These are phyloP conservation scores for Cordyceps tenuipes DNA, from an alignment of 2,329 filamentous ascomycete genomes.

Conservation along the genomic window DNA sequence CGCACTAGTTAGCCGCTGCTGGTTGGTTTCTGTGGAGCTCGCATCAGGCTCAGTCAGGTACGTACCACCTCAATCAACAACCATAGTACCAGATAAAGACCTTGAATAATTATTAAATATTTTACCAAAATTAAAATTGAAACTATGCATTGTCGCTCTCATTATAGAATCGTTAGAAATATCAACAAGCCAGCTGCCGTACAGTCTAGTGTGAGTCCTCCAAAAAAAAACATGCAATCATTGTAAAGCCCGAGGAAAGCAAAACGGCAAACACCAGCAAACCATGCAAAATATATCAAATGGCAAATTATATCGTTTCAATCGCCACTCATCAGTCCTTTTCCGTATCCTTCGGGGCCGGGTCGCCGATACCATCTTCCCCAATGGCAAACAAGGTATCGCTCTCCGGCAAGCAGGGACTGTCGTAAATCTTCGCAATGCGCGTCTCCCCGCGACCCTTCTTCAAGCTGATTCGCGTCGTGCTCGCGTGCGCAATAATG, in stretches of 20 bases:
- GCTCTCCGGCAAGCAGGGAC: constrained; percentile 90
- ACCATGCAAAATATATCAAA: constrained; percentile 19
- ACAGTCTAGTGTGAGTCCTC: not conserved
- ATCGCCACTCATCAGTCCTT: constrained; percentile 52
- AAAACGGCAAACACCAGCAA: constrained; percentile 23
- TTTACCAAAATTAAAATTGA: not conserved
- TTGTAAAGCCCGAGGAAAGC: not conserved
- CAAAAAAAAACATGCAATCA: not conserved
- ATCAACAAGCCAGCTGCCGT: not conserved
- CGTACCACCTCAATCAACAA: not conserved
- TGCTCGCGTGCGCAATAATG: constrained; percentile 96
- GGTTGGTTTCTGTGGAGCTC: constrained; percentile 1
- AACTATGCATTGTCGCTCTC: not conserved
- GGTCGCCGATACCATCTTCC: constrained; percentile 94
- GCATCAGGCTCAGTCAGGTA: constrained; percentile 2
- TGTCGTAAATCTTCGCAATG: constrained; percentile 99
- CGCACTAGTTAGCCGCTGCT: not conserved
- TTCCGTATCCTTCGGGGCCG: constrained; percentile 88
- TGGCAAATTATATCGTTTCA: constrained; percentile 17
- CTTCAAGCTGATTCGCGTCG: constrained; percentile 87
- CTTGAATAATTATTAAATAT: too few species aligned
- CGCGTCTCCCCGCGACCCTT: constrained; percentile 92
- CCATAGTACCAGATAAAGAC: not conserved
- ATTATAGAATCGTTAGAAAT: not conserved
- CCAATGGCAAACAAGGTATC: constrained; percentile 96